Percentiles rank a stretch among this genome's conserved stretches.
Evolutionary conservation across 495 filamentous ascomycete genomes (phyloP).

Genomic region (Penicillium pulvis): DNA sequence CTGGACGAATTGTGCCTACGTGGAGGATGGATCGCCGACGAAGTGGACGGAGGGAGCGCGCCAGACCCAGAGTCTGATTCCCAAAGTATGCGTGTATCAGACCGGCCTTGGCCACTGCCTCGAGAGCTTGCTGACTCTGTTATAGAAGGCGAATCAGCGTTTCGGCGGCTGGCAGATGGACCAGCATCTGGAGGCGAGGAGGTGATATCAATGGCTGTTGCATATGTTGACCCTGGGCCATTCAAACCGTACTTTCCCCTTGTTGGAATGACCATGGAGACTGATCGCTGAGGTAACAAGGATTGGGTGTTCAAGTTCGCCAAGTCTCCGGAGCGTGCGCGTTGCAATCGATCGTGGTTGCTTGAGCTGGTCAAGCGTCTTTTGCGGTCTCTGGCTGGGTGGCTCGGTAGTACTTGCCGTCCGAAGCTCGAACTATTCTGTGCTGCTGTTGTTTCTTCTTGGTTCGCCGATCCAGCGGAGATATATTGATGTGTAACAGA

Average conservation of each 20-base stretch:
- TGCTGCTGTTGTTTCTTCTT: neutral
- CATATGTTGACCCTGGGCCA: slow-evolving; percentile 33
- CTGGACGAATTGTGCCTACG: neutral
- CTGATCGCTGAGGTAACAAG: slow-evolving; percentile 25
- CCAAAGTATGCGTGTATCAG: neutral
- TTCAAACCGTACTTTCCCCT: slow-evolving; percentile 12
- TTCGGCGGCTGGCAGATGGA: slow-evolving; percentile 12
- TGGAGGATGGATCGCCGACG: neutral
- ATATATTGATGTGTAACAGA: neutral
- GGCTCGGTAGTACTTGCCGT: slow-evolving; percentile 20
- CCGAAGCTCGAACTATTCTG: neutral
- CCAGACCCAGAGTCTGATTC: neutral
- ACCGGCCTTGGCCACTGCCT: neutral
- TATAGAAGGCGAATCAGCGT: neutral
- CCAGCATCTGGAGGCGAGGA: slow-evolving; percentile 32
- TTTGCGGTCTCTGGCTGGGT: slow-evolving; percentile 27
- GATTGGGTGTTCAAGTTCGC: slow-evolving; percentile 4
- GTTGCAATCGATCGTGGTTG: slow-evolving; percentile 29
- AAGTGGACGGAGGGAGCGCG: neutral
- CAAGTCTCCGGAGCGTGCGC: slow-evolving; percentile 24
- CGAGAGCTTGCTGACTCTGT: neutral
- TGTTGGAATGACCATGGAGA: slow-evolving; percentile 24
- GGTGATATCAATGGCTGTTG: slow-evolving; percentile 41
- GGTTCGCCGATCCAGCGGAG: neutral
- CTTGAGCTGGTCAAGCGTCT: slow-evolving; percentile 37